phyloP scores from a whole-genome alignment of 257 asterid genomes.

The Ilex aquifolium region DNA sequence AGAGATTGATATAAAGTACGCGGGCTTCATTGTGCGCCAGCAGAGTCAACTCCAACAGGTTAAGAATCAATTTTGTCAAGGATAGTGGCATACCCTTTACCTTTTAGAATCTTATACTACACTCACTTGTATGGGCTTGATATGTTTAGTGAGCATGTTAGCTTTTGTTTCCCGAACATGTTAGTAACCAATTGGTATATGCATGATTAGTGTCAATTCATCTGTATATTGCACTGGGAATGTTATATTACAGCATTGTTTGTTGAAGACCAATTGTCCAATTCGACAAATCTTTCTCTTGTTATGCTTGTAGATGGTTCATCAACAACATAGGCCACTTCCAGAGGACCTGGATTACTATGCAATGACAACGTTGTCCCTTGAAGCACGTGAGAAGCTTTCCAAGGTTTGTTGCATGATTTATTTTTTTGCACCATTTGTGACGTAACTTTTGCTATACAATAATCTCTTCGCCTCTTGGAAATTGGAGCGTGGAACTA shows the following conservation, averaged over 20 bases:
- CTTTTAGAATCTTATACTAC: background rate
- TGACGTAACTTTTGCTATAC: background rate
- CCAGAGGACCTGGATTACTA: constrained; percentile 73
- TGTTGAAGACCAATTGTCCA: background rate
- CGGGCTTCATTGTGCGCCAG: constrained; percentile 91
- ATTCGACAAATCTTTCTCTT: constrained; percentile 2
- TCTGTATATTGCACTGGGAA: background rate
- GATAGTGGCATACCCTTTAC: background rate
- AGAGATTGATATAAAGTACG: constrained; percentile 91
- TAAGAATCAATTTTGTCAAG: background rate
- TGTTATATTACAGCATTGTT: background rate
- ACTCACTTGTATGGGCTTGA: background rate
- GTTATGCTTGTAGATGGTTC: constrained; percentile 64
- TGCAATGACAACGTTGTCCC: constrained; percentile 74
- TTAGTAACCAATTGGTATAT: background rate
- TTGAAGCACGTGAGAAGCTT: constrained; percentile 91
- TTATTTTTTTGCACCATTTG: background rate
- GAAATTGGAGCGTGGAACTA: too few relatives aligned
- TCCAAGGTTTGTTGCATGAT: constrained; percentile 55
- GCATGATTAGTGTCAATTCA: background rate
- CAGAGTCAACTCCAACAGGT: constrained; percentile 93
- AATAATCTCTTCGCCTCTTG: too few relatives aligned
- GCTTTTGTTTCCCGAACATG: background rate
- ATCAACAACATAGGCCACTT: constrained; percentile 73
- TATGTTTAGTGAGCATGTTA: background rate